A percentile compares a stretch with the other conserved stretches of the same genome.
Conservation (phyloP, 768 basidiomycete genomes). For the Gymnopilus dilepis region DNA sequence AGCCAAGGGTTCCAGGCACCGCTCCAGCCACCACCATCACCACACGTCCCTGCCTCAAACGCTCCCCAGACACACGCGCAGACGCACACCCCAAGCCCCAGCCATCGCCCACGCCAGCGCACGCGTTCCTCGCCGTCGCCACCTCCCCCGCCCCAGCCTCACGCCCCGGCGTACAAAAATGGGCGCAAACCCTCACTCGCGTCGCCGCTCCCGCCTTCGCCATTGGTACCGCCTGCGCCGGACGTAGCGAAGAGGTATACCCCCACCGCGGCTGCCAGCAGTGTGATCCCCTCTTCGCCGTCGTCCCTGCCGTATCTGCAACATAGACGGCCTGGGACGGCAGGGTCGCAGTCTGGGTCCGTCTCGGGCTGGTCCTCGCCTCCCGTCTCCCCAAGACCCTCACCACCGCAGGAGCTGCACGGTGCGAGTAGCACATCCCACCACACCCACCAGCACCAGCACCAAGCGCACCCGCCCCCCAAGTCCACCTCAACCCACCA, state of each 20-base stretch:
- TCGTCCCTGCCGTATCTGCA: background rate
- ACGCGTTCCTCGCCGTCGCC: slow-evolving; percentile 4
- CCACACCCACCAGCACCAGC: background rate
- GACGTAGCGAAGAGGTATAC: slow-evolving; percentile 3
- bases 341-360: background rate
- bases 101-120: background rate
- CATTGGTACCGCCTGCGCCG: slow-evolving; percentile 19
- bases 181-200: slow-evolving; percentile 21
- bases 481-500: slow-evolving; percentile 1
- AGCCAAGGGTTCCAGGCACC: background rate
- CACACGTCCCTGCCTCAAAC: background rate
- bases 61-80: background rate
- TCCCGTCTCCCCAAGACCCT: slow-evolving; percentile 4
- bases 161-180: background rate
- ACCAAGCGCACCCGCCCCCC: background rate
- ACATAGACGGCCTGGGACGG: background rate
- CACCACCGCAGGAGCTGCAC: background rate
- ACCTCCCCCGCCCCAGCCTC: slow-evolving; percentile 4
- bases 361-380: slow-evolving; percentile 4
- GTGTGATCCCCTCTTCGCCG: background rate
- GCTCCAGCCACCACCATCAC: background rate
- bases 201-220: slow-evolving; percentile 23
- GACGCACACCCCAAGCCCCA: background rate
- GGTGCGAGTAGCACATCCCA: background rate
- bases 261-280: slow-evolving; percentile 16